Percentiles rank a stretch among this genome's conserved stretches.
Evolutionary conservation across 2,329 filamentous ascomycete genomes (phyloP).

Genomic region (Venturia effusa): DNA sequence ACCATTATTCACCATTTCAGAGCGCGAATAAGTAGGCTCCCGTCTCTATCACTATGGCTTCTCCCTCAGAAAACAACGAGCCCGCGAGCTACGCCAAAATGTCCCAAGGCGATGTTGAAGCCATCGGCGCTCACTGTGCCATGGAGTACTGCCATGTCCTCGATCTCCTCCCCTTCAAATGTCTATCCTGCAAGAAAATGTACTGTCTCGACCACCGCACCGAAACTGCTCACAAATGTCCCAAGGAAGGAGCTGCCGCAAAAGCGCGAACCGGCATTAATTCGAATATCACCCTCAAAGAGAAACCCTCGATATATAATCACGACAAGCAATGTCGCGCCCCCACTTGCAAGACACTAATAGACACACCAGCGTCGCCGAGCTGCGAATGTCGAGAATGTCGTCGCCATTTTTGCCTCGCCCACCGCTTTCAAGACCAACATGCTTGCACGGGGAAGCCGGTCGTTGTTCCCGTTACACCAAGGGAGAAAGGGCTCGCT

Average conservation of each 20-base stretch:
- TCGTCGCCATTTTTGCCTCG: slow-evolving; percentile 65
- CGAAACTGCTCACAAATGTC: slow-evolving; percentile 67
- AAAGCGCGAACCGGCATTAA: slow-evolving; percentile 2
- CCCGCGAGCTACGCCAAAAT: slow-evolving; percentile 32
- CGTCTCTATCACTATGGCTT: not conserved
- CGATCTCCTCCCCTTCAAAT: slow-evolving; percentile 91
- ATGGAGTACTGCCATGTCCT: slow-evolving; percentile 85
- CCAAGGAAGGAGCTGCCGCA: slow-evolving; percentile 36
- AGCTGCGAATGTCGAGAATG: slow-evolving; percentile 63
- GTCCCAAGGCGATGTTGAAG: slow-evolving; percentile 66
- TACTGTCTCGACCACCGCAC: slow-evolving; percentile 92
- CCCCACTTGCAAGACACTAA: slow-evolving; percentile 55
- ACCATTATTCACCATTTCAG: not conserved
- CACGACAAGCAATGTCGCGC: slow-evolving; percentile 57
- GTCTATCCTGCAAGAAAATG: slow-evolving; percentile 73
- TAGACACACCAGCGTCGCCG: slow-evolving; percentile 57
- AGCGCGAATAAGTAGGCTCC: not conserved
- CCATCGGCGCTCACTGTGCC: slow-evolving; percentile 86
- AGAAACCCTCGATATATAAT: slow-evolving; percentile 46
- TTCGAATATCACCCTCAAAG: slow-evolving; percentile 8
- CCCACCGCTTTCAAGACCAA: slow-evolving; percentile 66
- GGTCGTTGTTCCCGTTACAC: slow-evolving; percentile 48
- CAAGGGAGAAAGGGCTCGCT: slow-evolving; percentile 54
- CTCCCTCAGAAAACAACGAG: not conserved
- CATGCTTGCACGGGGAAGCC: slow-evolving; percentile 65